Evolutionary conservation across 139 green algal genomes (phyloP), one percentile per base, ranked within the genome.

Genomic region (Tetraselmis striata): DNA sequence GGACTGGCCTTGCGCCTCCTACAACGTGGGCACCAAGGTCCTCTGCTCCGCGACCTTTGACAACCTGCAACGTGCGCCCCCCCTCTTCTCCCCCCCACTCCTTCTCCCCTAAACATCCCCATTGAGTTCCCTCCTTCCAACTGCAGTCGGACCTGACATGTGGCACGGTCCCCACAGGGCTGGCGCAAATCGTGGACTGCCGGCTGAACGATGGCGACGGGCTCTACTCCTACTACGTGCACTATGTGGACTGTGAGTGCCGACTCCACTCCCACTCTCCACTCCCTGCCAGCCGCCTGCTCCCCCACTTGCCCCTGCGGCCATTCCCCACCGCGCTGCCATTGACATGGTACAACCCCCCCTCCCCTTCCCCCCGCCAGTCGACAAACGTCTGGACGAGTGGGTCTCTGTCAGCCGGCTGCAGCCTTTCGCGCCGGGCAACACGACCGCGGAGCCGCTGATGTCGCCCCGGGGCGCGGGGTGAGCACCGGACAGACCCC

Each of bases 311-410:
- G 1, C 24, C 30, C 28, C n/a, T 1, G 31, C 1, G 25, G 1
- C 59, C 27, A 27, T 1, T 24, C 23, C 30, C 32, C 2, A n/a
- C 26, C 30, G n/a, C n/a, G n/a, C n/a, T n/a, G n/a, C n/a, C n/a
- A n/a, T n/a, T 29, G n/a, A n/a, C n/a, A 2, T 28, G 0, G 59
- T 30, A n/a, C 1, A 23, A 2, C 28, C 30, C 2, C 24, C 29
- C 28, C 24, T 76, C 2, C 18, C 30, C 29, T 23, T 29, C 79
- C 83, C 0, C 74, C 45, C 29, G 31, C 59, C 85, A 94, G 91
- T 89, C 30, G 93, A 98, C 84, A 95, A 95, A 82, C 87, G 94
- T 5, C 85, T 98, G 29, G 94, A 98, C 82, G 94, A 98, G 83
- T 98, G 94, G 94, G 92, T 97, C 24, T 67, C 81, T 0, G 79